Conservation (phyloP, 306 rosid genomes). For the Dryas alaskensis region DNA sequence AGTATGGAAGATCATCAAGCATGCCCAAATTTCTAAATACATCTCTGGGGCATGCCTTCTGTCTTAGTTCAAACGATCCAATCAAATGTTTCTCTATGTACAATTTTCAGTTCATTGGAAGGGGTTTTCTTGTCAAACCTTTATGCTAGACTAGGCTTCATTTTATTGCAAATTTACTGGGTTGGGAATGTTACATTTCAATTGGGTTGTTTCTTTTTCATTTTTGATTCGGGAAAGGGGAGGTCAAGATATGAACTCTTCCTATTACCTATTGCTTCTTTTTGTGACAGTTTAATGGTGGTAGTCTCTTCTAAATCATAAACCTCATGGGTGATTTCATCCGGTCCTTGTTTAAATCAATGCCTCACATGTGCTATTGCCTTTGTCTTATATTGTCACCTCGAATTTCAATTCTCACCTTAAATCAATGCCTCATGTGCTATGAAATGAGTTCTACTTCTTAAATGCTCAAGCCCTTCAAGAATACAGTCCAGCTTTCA, state of each 20-base stretch:
- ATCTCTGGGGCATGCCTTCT: slow-evolving; percentile 14
- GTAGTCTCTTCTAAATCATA: too few species aligned
- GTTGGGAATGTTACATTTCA: slow-evolving; percentile 33
- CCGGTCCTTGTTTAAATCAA: too few species aligned
- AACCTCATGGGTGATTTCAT: too few species aligned
- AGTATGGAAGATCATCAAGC: slow-evolving; percentile 9
- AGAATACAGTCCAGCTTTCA: neutral
- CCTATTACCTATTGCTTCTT: too few species aligned
- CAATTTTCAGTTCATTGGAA: slow-evolving; percentile 12
- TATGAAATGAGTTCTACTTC: too few species aligned
- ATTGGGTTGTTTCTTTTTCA: slow-evolving; percentile 24
- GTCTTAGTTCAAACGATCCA: slow-evolving; percentile 14
- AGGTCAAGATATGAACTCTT: too few species aligned
- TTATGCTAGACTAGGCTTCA: slow-evolving; percentile 32
- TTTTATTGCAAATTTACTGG: slow-evolving; percentile 30
- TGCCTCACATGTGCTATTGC: too few species aligned
- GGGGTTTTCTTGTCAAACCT: slow-evolving; percentile 18
- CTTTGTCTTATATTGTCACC: too few species aligned
- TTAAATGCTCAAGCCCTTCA: neutral
- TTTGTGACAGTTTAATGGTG: too few species aligned
- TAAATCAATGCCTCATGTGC: too few species aligned
- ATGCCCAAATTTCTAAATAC: neutral
- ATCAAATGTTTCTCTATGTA: neutral
- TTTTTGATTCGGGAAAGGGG: neutral
- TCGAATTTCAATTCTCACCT: too few species aligned